Percentiles rank a stretch among this genome's conserved stretches.
phyloP scores from a whole-genome alignment of 2,329 filamentous ascomycete genomes.

The Ceratocystis lukuohia region DNA sequence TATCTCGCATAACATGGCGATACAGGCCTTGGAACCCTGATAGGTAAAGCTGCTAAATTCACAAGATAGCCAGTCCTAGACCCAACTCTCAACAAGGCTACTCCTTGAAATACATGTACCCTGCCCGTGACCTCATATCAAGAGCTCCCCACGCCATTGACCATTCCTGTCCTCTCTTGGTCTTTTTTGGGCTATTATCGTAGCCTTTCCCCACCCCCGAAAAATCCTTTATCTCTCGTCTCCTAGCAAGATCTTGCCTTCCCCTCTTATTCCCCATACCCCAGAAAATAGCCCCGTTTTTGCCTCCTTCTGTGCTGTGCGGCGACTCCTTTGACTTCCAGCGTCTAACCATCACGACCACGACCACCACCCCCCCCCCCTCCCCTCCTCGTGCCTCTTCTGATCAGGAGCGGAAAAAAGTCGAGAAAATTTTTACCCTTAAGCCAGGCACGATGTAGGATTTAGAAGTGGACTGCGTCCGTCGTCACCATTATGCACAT shows the following conservation, averaged over 20 bases:
- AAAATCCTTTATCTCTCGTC: not conserved
- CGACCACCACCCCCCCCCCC: too few relatives aligned
- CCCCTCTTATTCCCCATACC: constrained; percentile 3
- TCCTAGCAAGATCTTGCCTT: not conserved
- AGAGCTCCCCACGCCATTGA: not conserved
- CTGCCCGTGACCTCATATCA: not conserved
- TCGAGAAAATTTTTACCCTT: not conserved
- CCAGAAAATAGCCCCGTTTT: constrained; percentile 1
- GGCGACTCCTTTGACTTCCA: not conserved
- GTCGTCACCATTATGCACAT: not conserved
- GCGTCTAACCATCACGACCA: not conserved
- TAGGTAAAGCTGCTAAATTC: not conserved
- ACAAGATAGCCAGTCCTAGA: not conserved
- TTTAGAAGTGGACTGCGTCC: not conserved
- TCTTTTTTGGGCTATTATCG: not conserved
- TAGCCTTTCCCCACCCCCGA: not conserved
- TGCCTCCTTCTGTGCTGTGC: not conserved
- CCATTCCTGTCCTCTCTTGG: not conserved
- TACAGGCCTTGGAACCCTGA: not conserved
- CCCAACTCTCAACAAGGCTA: not conserved
- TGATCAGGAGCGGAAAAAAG: not conserved
- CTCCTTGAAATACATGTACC: not conserved
- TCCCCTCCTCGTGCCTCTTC: not conserved
- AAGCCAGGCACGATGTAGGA: not conserved
- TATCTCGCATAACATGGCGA: too few relatives aligned